Evolutionary conservation across 805 yeast genomes (phyloP), one percentile per base, ranked within the genome.

Genomic region (Saccharomycopsis fodiens): DNA sequence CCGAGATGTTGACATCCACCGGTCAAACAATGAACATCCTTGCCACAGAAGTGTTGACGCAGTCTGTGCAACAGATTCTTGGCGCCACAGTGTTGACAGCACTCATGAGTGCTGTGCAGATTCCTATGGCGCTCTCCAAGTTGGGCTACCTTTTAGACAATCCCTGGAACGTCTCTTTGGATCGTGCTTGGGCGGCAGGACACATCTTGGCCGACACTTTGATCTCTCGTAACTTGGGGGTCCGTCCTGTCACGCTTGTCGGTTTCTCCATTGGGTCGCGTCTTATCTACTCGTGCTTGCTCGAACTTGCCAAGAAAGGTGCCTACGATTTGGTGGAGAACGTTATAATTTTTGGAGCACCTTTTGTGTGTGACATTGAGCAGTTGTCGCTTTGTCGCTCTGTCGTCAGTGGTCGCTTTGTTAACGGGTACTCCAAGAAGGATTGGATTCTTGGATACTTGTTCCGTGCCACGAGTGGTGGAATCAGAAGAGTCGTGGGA

Each of bases 181-280:
- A 91, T 62, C 73, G 98, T 49, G 98, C 98, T 0, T 91, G 97
- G 97, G 74, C 88, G 36, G 95, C 97, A 0, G 98, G 98, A 3
- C 68, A 78, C 46, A 79, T 93, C 38, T 63, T 93, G 42, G 97
- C 98, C 0, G 97, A 93, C 60, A 87, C 96, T 0, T 66, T 93
- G 35, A 77, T 89, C 47, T 74, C 87, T 21, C 81, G 94, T 36
- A 91, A 89, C 61, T 67, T 93, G 55, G 98, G 98, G 7, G 86
- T 84, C 15, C 68, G 98, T 36, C 98, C 98, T 1, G 76, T 88
- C 1, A 91, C 97, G 0, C 65, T 93, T 10, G 85, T 93, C 22
- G 98, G 98, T 2, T 93, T 91, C 62, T 85, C 96, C 2, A 67
- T 93, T 41, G 98, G 98, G 2, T 86, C 97, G 0, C 76, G 97